Conservation (phyloP, 257 asterid species). For the Solanum pinnatisectum region DNA sequence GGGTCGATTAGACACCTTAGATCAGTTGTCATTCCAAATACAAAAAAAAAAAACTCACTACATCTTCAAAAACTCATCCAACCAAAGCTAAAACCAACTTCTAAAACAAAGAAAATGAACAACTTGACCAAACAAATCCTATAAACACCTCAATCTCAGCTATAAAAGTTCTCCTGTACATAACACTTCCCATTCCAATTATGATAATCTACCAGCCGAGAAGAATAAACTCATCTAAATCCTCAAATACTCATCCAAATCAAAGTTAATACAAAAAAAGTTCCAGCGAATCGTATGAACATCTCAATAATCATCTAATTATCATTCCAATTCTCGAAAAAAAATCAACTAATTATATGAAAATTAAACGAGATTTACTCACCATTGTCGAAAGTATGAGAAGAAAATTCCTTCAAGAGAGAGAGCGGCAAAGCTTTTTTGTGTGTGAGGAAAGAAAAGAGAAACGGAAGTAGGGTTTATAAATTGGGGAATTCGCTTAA, state of each 20-base stretch:
- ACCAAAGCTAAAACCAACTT: neutral
- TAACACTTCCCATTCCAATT: neutral
- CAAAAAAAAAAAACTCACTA: neutral
- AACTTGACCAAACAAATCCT: neutral
- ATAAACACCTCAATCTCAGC: neutral
- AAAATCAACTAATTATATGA: neutral
- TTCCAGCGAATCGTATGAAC: neutral
- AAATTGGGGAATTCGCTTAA: neutral
- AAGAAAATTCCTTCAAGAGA: neutral
- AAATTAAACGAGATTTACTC: neutral
- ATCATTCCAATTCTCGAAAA: neutral
- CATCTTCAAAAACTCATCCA: neutral
- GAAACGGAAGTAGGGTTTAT: conserved; percentile 9
- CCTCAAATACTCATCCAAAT: neutral
- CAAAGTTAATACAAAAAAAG: neutral
- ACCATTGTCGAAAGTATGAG: neutral
- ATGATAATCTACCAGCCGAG: neutral
- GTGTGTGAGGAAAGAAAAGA: neutral
- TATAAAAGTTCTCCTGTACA: neutral
- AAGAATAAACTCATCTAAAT: neutral
- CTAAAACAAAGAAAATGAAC: neutral
- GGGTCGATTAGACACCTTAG: neutral
- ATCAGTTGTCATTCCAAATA: neutral
- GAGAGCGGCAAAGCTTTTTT: neutral
- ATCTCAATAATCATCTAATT: neutral